Evolutionary conservation across 78 protist genomes (phyloP).

Genomic region (Parvularia atlantis): DNA sequence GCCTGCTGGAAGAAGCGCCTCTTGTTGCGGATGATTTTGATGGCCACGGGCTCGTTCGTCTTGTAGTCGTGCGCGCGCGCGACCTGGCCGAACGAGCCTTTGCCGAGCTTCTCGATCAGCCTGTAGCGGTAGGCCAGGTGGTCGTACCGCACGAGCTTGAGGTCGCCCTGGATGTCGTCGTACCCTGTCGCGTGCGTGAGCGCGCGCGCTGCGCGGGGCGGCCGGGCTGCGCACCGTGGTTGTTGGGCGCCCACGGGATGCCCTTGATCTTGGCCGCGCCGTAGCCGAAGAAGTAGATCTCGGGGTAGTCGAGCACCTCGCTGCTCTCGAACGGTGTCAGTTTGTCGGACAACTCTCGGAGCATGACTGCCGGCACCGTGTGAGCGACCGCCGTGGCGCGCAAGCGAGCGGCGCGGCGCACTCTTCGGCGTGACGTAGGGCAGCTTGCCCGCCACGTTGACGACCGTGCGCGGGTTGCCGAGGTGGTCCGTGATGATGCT

Average conservation of each 20-base stretch:
- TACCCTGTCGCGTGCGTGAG: too few relatives aligned
- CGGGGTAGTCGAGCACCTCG: slow-evolving; percentile 62
- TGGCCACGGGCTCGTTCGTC: slow-evolving; percentile 48
- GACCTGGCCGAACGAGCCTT: slow-evolving; percentile 81
- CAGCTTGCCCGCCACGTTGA: too few relatives aligned
- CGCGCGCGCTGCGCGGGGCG: slow-evolving; percentile 11
- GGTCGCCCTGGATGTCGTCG: slow-evolving; percentile 85
- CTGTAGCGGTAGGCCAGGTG: slow-evolving; percentile 82
- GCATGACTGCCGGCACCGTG: not conserved
- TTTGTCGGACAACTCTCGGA: slow-evolving; percentile 11
- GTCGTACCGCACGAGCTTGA: slow-evolving; percentile 56
- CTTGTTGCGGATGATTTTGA: slow-evolving; percentile 88
- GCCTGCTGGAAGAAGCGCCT: slow-evolving; percentile 88
- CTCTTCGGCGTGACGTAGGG: too few relatives aligned
- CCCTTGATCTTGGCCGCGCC: slow-evolving; percentile 13
- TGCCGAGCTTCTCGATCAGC: slow-evolving; percentile 56
- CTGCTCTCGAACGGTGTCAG: slow-evolving; percentile 50
- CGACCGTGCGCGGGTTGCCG: too few relatives aligned
- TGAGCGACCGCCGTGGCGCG: too few relatives aligned
- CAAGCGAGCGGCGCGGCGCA: too few relatives aligned
- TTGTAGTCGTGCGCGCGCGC: slow-evolving; percentile 42
- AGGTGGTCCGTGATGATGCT: too few relatives aligned
- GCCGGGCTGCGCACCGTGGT: not conserved
- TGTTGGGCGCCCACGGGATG: slow-evolving; percentile 20
- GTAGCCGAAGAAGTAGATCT: slow-evolving; percentile 42